Percentiles rank a stretch among this genome's conserved stretches.
These are phyloP conservation scores for Epichloe elymi DNA, from an alignment of 2,329 filamentous ascomycete species.

Conservation along the genomic window DNA sequence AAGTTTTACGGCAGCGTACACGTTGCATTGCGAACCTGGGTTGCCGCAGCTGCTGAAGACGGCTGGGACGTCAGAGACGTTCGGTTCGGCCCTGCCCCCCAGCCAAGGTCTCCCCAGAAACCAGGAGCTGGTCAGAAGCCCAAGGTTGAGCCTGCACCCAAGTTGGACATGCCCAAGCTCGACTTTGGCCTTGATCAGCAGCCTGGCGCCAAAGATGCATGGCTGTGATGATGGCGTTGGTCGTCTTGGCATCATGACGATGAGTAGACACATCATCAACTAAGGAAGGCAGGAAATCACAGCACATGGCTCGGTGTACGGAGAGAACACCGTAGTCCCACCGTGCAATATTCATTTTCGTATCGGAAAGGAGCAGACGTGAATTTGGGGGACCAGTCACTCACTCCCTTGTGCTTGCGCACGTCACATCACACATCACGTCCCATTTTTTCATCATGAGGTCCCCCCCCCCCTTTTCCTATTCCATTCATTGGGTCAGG, in stretches of 20 bases:
- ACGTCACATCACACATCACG: neutral
- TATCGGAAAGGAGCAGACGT: neutral
- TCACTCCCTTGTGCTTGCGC: slow-evolving; percentile 5
- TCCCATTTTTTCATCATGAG: neutral
- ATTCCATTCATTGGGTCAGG: neutral
- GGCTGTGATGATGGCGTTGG: slow-evolving; percentile 13
- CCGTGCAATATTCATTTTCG: neutral
- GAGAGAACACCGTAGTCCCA: neutral
- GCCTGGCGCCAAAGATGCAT: slow-evolving; percentile 17
- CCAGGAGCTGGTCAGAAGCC: slow-evolving; percentile 25
- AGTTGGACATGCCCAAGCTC: slow-evolving; percentile 46
- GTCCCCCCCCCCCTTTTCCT: too few relatives aligned
- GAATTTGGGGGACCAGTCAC: neutral
- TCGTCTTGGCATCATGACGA: neutral
- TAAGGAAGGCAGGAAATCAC: neutral
- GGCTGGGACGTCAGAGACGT: slow-evolving; percentile 78
- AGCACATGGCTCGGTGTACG: neutral
- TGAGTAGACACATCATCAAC: neutral
- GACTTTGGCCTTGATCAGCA: slow-evolving; percentile 32
- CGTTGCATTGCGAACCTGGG: slow-evolving; percentile 78
- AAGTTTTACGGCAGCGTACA: slow-evolving; percentile 94
- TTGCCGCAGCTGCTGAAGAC: slow-evolving; percentile 74
- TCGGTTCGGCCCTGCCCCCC: slow-evolving; percentile 49
- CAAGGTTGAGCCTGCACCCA: slow-evolving; percentile 42
- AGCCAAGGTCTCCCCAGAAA: slow-evolving; percentile 20